Evolutionary conservation across 2,329 filamentous ascomycete species (phyloP).

Genomic region (Zasmidium citrigriseum): DNA sequence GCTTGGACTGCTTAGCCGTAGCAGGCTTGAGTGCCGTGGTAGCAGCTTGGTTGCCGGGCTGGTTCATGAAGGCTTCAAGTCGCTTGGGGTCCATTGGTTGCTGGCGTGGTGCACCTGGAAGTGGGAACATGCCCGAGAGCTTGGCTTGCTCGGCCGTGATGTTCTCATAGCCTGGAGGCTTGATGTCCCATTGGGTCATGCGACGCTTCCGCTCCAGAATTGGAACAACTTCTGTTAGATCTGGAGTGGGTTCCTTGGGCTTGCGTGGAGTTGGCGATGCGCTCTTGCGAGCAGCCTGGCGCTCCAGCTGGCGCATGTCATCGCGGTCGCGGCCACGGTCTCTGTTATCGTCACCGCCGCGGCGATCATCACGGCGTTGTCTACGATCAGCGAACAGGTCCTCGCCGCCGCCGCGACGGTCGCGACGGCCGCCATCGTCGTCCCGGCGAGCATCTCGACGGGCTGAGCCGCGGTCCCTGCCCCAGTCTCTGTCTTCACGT

Average conservation of each 20-base stretch:
- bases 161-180: constrained; percentile 95
- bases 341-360: constrained; percentile 34
- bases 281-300: constrained; percentile 59
- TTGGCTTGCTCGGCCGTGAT: constrained; percentile 98
- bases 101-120: constrained; percentile 91
- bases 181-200: constrained; percentile 99
- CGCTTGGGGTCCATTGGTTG: constrained; percentile 94
- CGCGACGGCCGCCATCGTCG: constrained; percentile 55
- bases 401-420: constrained; percentile 48
- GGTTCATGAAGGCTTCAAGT: constrained; percentile 93
- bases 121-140: constrained; percentile 96
- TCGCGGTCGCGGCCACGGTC: constrained; percentile 40
- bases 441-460: constrained; percentile 60
- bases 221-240: constrained; percentile 82
- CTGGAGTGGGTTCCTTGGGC: constrained; percentile 93
- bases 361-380: constrained; percentile 42
- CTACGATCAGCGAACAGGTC: constrained; percentile 32
- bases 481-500: constrained; percentile 60
- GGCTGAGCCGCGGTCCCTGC: constrained; percentile 70
- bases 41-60: constrained; percentile 70
- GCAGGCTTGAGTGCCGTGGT: constrained; percentile 85
- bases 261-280: constrained; percentile 81
- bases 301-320: constrained; percentile 37
- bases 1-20: constrained; percentile 91
- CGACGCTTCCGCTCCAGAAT: constrained; percentile 85